Evolutionary conservation across 805 yeast species (phyloP).

Genomic region (Pichia manshurica): DNA sequence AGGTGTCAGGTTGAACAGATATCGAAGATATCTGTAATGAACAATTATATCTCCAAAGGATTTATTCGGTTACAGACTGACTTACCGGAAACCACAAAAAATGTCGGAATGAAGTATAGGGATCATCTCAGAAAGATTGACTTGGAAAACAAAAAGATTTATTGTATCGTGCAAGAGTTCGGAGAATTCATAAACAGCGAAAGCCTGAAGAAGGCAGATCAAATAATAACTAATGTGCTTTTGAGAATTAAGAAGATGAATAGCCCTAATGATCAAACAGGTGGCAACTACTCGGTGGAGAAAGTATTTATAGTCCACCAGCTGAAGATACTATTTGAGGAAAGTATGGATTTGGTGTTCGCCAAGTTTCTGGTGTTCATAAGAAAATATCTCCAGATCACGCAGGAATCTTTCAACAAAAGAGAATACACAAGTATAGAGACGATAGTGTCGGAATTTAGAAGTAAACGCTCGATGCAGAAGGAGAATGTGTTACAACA

Average conservation of each 20-base stretch:
- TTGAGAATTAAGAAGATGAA: neutral
- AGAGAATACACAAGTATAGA: no score
- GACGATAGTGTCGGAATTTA: neutral
- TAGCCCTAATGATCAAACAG: neutral
- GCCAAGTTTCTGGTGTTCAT: slow-evolving; percentile 3
- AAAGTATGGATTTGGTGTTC: neutral
- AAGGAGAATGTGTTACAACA: neutral
- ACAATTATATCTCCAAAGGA: slow-evolving; percentile 10
- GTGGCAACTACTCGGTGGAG: neutral
- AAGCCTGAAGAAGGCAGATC: neutral
- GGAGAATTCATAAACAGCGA: neutral
- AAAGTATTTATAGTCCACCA: slow-evolving; percentile 1
- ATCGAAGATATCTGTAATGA: slow-evolving; percentile 12
- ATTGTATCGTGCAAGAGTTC: slow-evolving; percentile 5
- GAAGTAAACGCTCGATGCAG: neutral
- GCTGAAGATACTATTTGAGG: slow-evolving; percentile 2
- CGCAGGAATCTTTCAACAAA: no score
- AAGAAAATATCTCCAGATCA: neutral
- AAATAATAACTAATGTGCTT: neutral
- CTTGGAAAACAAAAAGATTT: slow-evolving; percentile 15
- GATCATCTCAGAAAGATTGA: slow-evolving; percentile 6
- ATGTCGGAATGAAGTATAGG: slow-evolving; percentile 12
- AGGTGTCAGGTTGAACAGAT: slow-evolving; percentile 13
- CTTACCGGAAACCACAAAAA: slow-evolving; percentile 7
- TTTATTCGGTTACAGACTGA: slow-evolving; percentile 14